Conservation (phyloP, 2,329 filamentous ascomycete genomes). For the Cadophora sp. region DNA sequence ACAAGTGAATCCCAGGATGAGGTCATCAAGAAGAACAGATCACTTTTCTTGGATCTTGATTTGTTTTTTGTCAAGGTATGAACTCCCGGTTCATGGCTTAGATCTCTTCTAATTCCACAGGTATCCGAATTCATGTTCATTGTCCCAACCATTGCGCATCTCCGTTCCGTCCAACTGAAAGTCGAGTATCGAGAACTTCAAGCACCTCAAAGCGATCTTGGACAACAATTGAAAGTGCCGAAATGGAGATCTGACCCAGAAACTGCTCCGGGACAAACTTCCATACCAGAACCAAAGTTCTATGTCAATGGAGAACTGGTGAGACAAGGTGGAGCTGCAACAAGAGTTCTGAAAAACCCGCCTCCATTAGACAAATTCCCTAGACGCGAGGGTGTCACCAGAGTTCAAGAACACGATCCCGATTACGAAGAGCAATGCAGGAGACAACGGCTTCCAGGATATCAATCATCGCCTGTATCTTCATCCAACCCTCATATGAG, state of each 20-base stretch:
- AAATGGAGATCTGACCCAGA: slow-evolving; percentile 68
- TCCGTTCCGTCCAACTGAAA: slow-evolving; percentile 60
- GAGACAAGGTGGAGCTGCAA: slow-evolving; percentile 56
- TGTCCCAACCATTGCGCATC: slow-evolving; percentile 63
- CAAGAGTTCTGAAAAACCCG: slow-evolving; percentile 53
- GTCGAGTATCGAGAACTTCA: slow-evolving; percentile 63
- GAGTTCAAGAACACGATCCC: slow-evolving; percentile 61
- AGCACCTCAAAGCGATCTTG: slow-evolving; percentile 27
- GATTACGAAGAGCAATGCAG: slow-evolving; percentile 61
- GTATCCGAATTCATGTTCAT: slow-evolving; percentile 67
- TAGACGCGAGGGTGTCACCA: slow-evolving; percentile 57
- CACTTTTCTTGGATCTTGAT: slow-evolving; percentile 57
- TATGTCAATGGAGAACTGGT: slow-evolving; percentile 63
- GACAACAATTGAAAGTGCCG: slow-evolving; percentile 20
- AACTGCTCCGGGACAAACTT: slow-evolving; percentile 56
- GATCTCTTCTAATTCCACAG: slow-evolving; percentile 46
- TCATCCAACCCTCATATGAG: slow-evolving; percentile 23
- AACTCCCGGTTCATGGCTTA: neutral
- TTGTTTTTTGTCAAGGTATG: slow-evolving; percentile 72
- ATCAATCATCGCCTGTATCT: slow-evolving; percentile 24
- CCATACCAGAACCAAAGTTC: slow-evolving; percentile 63
- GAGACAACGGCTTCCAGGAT: slow-evolving; percentile 57
- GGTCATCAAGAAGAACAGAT: slow-evolving; percentile 33
- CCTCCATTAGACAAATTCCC: slow-evolving; percentile 62
- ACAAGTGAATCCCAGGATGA: slow-evolving; percentile 29